A percentile compares a stretch with the other conserved stretches of the same genome.
phyloP scores from a whole-genome alignment of 805 yeast species.

The Yamadazyma ubonensis region DNA sequence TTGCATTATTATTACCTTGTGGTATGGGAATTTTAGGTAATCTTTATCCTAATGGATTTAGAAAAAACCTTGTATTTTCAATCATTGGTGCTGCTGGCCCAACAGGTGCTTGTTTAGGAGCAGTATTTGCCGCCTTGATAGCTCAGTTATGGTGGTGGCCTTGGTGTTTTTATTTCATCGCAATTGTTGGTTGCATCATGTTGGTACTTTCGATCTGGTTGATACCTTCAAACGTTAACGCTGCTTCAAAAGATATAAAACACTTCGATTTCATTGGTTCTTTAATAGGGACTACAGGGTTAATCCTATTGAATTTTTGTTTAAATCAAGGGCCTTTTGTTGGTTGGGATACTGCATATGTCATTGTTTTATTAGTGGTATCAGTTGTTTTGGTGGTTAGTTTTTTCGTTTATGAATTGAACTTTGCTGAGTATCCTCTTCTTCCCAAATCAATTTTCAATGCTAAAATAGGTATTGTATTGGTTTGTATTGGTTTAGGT shows the following conservation, averaged over 20 bases:
- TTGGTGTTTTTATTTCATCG: slow-evolving; percentile 54
- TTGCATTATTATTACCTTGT: slow-evolving; percentile 58
- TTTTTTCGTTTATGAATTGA: slow-evolving; percentile 52
- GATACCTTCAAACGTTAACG: slow-evolving; percentile 11
- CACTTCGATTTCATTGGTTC: slow-evolving; percentile 33
- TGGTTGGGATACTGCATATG: slow-evolving; percentile 64
- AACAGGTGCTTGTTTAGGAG: slow-evolving; percentile 57
- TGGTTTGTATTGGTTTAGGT: slow-evolving; percentile 55
- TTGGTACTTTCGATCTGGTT: slow-evolving; percentile 2
- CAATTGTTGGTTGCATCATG: slow-evolving; percentile 36
- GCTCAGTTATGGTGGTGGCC: slow-evolving; percentile 55
- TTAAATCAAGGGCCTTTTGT: slow-evolving; percentile 76
- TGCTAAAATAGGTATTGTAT: slow-evolving; percentile 45
- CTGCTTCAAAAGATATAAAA: slow-evolving; percentile 11
- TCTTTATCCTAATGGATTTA: slow-evolving; percentile 40
- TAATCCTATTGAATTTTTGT: slow-evolving; percentile 62
- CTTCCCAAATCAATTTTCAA: slow-evolving; percentile 52
- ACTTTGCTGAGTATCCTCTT: slow-evolving; percentile 47
- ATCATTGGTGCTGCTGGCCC: slow-evolving; percentile 64
- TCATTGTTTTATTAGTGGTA: slow-evolving; percentile 54
- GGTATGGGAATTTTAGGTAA: slow-evolving; percentile 55
- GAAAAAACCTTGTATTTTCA: slow-evolving; percentile 57
- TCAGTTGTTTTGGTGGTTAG: slow-evolving; percentile 41
- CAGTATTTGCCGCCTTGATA: slow-evolving; percentile 49
- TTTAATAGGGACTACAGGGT: slow-evolving; percentile 53